phyloP scores from a whole-genome alignment of 169 alveolate genomes.

The Neospora caninum region DNA sequence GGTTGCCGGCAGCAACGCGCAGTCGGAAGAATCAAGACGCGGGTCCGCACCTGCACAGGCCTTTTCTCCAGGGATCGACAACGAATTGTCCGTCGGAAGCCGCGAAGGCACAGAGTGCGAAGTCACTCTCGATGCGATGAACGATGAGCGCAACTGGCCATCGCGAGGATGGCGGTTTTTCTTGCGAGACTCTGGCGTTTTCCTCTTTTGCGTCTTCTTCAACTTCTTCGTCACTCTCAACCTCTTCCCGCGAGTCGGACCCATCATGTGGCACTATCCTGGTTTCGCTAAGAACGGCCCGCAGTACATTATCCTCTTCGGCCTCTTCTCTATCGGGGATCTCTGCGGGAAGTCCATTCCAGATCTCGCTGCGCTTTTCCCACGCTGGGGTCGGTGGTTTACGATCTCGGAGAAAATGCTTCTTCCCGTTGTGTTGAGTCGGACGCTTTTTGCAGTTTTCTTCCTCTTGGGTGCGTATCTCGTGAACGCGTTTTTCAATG shows the following conservation, averaged over 20 bases:
- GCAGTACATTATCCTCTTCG: slow-evolving; percentile 37
- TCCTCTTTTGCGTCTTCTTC: slow-evolving; percentile 37
- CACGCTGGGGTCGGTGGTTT: neutral
- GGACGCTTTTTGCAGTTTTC: neutral
- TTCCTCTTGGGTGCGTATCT: slow-evolving; percentile 16
- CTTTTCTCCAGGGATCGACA: neutral
- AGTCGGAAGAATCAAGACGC: too few relatives aligned
- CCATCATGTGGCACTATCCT: slow-evolving; percentile 38
- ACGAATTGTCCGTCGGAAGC: neutral
- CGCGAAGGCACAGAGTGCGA: neutral
- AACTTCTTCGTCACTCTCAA: slow-evolving; percentile 33
- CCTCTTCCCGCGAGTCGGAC: slow-evolving; percentile 59
- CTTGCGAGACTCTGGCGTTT: slow-evolving; percentile 12
- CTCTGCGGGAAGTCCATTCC: slow-evolving; percentile 38
- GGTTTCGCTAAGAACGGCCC: neutral
- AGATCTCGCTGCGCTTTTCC: neutral
- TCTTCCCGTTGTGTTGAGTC: slow-evolving; percentile 20
- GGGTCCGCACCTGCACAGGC: too few relatives aligned
- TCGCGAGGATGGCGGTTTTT: slow-evolving; percentile 44
- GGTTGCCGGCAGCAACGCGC: too few relatives aligned
- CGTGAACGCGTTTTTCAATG: neutral
- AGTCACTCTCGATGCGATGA: neutral
- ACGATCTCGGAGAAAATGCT: neutral
- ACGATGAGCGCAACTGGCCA: slow-evolving; percentile 28
- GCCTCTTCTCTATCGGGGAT: slow-evolving; percentile 45